Evolutionary conservation across 805 yeast species (phyloP).

Genomic region (Myxozyma neotropica): DNA sequence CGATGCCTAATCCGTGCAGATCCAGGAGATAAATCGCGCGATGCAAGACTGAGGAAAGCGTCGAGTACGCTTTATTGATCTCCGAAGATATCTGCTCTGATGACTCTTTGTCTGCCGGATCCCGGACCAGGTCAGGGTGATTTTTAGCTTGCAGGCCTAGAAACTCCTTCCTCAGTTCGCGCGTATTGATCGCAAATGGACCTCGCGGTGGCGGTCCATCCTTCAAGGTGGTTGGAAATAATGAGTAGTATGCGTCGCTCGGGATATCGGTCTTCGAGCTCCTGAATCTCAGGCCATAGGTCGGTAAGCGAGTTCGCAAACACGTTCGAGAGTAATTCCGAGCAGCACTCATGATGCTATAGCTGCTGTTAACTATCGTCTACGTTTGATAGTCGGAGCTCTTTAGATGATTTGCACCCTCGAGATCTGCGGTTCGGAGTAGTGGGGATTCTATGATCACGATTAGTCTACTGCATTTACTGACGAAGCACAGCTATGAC

Average conservation of each 20-base stretch:
- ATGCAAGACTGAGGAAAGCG: constrained; percentile 66
- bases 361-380: too few relatives aligned
- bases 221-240: constrained; percentile 79
- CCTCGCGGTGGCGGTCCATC: constrained; percentile 64
- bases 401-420: too few relatives aligned
- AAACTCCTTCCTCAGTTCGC: constrained; percentile 70
- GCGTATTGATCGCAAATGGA: constrained; percentile 58
- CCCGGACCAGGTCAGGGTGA: constrained; percentile 74
- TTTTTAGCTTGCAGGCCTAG: constrained; percentile 67
- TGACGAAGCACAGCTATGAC: too few relatives aligned
- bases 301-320: not conserved
- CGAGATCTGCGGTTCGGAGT: too few relatives aligned
- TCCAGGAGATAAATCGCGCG: constrained; percentile 66
- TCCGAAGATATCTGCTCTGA: constrained; percentile 51
- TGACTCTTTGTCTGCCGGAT: constrained; percentile 37
- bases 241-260: constrained; percentile 49
- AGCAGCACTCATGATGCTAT: not conserved
- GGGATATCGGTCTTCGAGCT: not conserved
- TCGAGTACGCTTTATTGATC: constrained; percentile 76
- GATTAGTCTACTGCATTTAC: too few relatives aligned
- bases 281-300: not conserved
- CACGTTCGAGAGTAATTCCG: not conserved
- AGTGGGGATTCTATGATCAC: too few relatives aligned
- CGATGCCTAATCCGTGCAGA: constrained; percentile 50
- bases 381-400: too few relatives aligned